A percentile compares a stretch with the other conserved stretches of the same genome.
phyloP scores from a whole-genome alignment of 2,329 filamentous ascomycete genomes.

The Venturia oleaginea region DNA sequence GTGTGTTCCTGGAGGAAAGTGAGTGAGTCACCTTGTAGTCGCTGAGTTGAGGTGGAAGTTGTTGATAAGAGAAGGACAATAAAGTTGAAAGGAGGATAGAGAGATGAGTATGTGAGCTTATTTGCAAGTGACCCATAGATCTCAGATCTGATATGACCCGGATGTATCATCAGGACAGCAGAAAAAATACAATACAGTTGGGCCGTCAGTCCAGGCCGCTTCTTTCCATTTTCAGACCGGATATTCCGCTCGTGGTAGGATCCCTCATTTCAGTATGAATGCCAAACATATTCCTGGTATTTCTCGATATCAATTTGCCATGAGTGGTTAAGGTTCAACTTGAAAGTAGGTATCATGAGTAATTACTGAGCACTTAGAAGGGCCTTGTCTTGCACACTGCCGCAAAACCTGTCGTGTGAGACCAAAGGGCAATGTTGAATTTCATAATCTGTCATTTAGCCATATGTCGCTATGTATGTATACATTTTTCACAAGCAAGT shows the following conservation, averaged over 20 bases:
- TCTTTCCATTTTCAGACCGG: too few species aligned
- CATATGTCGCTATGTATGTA: background rate
- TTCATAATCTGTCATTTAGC: conserved; percentile 2
- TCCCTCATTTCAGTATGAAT: too few species aligned
- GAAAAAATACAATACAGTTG: too few species aligned
- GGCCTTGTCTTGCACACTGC: background rate
- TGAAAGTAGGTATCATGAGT: too few species aligned
- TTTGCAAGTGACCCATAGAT: background rate
- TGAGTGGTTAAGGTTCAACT: too few species aligned
- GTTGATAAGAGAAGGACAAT: background rate
- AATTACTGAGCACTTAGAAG: background rate
- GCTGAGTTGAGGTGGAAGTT: background rate
- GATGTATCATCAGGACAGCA: background rate
- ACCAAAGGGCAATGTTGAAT: background rate
- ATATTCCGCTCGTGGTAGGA: too few species aligned
- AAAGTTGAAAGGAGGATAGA: background rate
- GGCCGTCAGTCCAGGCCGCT: too few species aligned
- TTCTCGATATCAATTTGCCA: too few species aligned
- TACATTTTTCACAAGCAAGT: background rate
- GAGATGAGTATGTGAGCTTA: background rate
- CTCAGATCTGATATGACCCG: background rate
- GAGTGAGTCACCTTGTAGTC: background rate
- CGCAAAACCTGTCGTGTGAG: background rate
- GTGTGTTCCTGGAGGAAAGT: background rate
- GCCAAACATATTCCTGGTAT: too few species aligned